These are phyloP conservation scores for Solanum aculeatissimum DNA, from an alignment of 305 asterid genomes.

Conservation along the genomic window DNA sequence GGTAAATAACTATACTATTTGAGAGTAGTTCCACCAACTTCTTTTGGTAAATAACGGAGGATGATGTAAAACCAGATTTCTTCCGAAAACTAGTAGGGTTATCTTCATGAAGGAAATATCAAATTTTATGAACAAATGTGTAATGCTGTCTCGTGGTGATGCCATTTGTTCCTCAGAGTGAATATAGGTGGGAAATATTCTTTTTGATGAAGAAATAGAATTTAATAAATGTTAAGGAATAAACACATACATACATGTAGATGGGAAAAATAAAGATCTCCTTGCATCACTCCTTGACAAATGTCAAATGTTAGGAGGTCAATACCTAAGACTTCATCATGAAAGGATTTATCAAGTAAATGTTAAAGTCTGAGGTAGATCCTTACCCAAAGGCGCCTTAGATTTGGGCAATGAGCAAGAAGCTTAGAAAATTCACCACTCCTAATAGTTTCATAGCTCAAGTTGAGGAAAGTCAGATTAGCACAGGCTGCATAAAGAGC, in stretches of 20 bases:
- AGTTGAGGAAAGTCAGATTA: slow-evolving; percentile 56
- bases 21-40: not conserved
- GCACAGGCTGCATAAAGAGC: slow-evolving; percentile 63
- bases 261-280: not conserved
- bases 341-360: not conserved
- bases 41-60: not conserved
- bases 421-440: slow-evolving; percentile 52
- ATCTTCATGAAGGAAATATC: not conserved
- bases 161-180: not conserved
- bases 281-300: not conserved
- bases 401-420: slow-evolving; percentile 56
- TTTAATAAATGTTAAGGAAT: not conserved
- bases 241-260: not conserved
- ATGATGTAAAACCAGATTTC: not conserved
- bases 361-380: not conserved
- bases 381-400: slow-evolving; percentile 81
- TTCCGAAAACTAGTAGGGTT: not conserved
- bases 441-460: slow-evolving; percentile 46
- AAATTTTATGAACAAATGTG: not conserved
- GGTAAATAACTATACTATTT: not conserved
- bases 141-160: not conserved
- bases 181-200: not conserved
- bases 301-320: not conserved
- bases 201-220: not conserved
- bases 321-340: not conserved